phyloP scores from a whole-genome alignment of 352 stramenopile species.

The Peronospora farinosa region DNA sequence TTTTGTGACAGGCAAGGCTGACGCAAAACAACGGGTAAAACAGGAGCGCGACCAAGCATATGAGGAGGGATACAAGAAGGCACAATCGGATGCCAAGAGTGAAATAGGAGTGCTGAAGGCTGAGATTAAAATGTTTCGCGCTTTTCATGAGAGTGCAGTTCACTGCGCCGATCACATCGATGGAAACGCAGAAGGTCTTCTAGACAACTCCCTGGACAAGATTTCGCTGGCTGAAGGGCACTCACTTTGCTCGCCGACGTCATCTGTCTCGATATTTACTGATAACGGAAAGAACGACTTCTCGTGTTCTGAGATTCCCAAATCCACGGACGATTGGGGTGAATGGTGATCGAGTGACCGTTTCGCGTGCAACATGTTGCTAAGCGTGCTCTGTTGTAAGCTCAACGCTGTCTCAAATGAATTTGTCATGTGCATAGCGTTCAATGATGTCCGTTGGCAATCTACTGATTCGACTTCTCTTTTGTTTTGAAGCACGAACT shows the following conservation, averaged over 20 bases:
- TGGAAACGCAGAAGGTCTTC: conserved; percentile 9
- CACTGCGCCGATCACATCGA: conserved; percentile 28
- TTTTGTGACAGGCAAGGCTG: conserved; percentile 28
- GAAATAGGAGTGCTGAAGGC: conserved; percentile 41
- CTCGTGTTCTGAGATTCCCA: conserved; percentile 9
- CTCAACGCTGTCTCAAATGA: too few species aligned
- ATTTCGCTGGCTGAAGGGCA: conserved; percentile 35
- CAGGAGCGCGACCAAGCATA: conserved; percentile 30
- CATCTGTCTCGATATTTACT: conserved; percentile 40
- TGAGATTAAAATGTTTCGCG: conserved; percentile 47
- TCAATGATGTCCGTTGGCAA: too few species aligned
- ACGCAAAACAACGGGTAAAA: conserved; percentile 32
- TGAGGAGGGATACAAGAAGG: conserved; percentile 36
- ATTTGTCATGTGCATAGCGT: too few species aligned
- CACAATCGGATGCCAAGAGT: conserved; percentile 22
- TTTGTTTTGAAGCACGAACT: too few species aligned
- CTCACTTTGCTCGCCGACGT: conserved; percentile 33
- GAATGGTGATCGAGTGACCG: conserved; percentile 40
- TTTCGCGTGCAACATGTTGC: too few species aligned
- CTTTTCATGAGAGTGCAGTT: conserved; percentile 37
- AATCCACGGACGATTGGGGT: conserved; percentile 50
- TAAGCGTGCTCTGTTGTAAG: too few species aligned
- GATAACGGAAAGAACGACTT: conserved; percentile 37
- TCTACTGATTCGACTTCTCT: too few species aligned
- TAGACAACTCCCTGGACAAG: conserved; percentile 33